Evolutionary conservation across 2,329 filamentous ascomycete species (phyloP).

Genomic region (Tolypocladium inflatum): DNA sequence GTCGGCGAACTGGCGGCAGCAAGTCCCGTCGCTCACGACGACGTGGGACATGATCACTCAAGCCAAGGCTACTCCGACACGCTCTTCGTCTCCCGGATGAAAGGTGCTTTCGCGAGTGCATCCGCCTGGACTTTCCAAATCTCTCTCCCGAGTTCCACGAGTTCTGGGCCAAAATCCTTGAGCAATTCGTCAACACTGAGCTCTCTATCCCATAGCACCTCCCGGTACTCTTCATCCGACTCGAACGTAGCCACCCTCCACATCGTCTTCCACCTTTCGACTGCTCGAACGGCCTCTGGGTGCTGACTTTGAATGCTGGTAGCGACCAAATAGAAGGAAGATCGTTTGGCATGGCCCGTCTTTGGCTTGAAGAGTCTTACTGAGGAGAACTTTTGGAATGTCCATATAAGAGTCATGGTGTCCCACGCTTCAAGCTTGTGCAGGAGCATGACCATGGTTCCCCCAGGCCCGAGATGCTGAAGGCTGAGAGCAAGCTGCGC

Average conservation of each 20-base stretch:
- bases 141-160: conserved; percentile 18
- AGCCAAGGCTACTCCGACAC: too few relatives aligned
- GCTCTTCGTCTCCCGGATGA: neutral
- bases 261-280: conserved; percentile 27
- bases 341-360: conserved; percentile 18
- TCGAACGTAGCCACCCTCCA: conserved; percentile 32
- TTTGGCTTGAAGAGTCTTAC: conserved; percentile 35
- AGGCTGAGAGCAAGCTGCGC: conserved; percentile 36
- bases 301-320: conserved; percentile 24
- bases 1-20: too few relatives aligned
- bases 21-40: too few relatives aligned
- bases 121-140: conserved; percentile 26
- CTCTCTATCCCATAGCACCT: conserved; percentile 1
- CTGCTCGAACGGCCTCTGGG: conserved; percentile 20
- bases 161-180: conserved; percentile 22
- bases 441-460: conserved; percentile 40
- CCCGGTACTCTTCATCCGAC: conserved; percentile 13
- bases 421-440: conserved; percentile 35
- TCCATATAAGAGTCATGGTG: conserved; percentile 24
- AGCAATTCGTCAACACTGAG: conserved; percentile 13
- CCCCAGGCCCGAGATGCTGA: conserved; percentile 32
- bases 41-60: too few relatives aligned
- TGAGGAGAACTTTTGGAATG: conserved; percentile 30
- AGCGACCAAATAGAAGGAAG: conserved; percentile 45
- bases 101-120: conserved; percentile 12